Evolutionary conservation across 164 flowering plant species (phyloP), one percentile per base, ranked within the genome.

Genomic region (Vitis vinifera): DNA sequence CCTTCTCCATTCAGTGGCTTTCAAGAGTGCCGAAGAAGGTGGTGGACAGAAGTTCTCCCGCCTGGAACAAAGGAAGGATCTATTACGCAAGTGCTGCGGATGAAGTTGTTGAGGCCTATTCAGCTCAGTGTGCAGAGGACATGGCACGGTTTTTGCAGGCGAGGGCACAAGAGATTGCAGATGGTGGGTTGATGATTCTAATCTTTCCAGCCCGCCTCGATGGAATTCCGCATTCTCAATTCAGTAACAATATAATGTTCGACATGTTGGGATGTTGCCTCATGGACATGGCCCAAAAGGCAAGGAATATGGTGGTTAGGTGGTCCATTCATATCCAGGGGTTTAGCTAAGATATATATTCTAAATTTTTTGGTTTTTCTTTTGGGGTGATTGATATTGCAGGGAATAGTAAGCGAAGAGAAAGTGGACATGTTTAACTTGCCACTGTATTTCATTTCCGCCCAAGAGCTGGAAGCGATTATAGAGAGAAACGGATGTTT

Each of bases 251-350:
- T 15, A 9, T 44, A 16, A n/a, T 62, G 4, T 55, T 37, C 37
- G 62, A 69, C n/a, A 49, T 59, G 1, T 12, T 76, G 17, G 66
- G 68, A 10, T 62, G 6, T 23, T 56, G 53, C 56, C 75, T 76
- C 9, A 47, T 62, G 29, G 79, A 71, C 50, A 71, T 76, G 75
- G 71, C 68, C 14, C 67, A 68, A 17, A 60, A 49, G 66, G 69
- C 63, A 59, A 59, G 44, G 31, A 56, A 23, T 23, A 12, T n/a
- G 15, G 10, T 10, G 57, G 17, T 9, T 14, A 27, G 14, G 8
- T 4, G 7, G 7, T 31, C 3, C 4, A 37, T 37, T 37, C 7
- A 37, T 37, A 37, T 37, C 44, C 44, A 37, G 44, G 8, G 44
- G 4, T 37, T 37, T 53, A 1, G 27, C 15, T 1, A 48, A 5